These are phyloP conservation scores for Phytopythium litorale DNA, from an alignment of 352 stramenopile species.

Conservation along the genomic window DNA sequence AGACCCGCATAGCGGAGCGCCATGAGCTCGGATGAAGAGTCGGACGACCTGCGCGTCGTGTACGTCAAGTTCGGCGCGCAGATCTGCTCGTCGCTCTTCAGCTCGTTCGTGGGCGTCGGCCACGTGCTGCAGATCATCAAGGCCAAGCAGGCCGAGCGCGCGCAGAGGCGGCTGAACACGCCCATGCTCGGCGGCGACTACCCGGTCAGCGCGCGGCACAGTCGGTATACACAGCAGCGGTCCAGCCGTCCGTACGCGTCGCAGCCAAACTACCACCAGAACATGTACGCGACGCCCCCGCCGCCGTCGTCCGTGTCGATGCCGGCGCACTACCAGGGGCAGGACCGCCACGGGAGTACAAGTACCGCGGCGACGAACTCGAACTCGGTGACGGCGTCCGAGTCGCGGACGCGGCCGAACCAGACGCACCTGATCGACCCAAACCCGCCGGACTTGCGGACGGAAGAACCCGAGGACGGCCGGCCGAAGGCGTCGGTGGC, in stretches of 20 bases:
- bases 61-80: constrained; percentile 66
- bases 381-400: constrained; percentile 24
- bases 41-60: constrained; percentile 14
- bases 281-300: neutral
- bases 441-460: constrained; percentile 17
- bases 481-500: constrained; percentile 40
- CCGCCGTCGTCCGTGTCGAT: constrained; percentile 10
- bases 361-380: constrained; percentile 21
- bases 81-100: constrained; percentile 62
- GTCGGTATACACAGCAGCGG: constrained; percentile 4
- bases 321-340: constrained; percentile 7
- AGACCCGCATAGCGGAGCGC: neutral
- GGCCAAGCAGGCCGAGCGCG: constrained; percentile 24
- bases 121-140: constrained; percentile 55
- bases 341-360: constrained; percentile 9
- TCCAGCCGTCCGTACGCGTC: constrained; percentile 6
- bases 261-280: constrained; percentile 9
- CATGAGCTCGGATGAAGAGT: constrained; percentile 7
- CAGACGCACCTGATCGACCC: constrained; percentile 2
- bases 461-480: constrained; percentile 29
- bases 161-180: constrained; percentile 24
- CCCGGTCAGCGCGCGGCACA: neutral
- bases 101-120: constrained; percentile 58
- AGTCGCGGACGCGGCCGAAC: constrained; percentile 21
- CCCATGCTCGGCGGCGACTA: constrained; percentile 24